These are phyloP conservation scores for Colletotrichum cuscutae DNA, from an alignment of 2,329 filamentous ascomycete species.

Conservation along the genomic window DNA sequence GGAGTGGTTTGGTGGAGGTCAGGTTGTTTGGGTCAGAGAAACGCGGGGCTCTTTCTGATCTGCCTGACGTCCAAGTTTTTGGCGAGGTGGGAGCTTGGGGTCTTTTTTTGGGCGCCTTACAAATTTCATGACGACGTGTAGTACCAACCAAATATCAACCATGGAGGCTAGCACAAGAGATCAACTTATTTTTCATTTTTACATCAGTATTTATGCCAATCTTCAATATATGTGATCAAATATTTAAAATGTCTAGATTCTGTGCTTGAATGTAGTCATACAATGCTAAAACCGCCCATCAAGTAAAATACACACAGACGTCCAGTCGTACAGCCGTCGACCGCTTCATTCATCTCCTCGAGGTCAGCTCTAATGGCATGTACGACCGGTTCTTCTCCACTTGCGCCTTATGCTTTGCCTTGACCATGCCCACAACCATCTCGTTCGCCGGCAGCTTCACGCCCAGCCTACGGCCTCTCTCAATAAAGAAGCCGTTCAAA, in stretches of 20 bases:
- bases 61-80: constrained; percentile 33
- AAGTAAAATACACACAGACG: background rate
- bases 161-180: background rate
- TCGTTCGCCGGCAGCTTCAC: constrained; percentile 79
- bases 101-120: background rate
- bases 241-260: background rate
- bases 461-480: constrained; percentile 76
- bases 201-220: too few species aligned
- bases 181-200: background rate
- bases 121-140: constrained; percentile 12
- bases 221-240: background rate
- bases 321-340: background rate
- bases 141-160: background rate
- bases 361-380: constrained; percentile 49
- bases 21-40: constrained; percentile 24
- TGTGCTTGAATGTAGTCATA: background rate
- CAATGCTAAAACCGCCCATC: constrained; percentile 9
- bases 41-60: constrained; percentile 26
- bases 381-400: constrained; percentile 44
- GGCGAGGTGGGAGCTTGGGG: constrained; percentile 27
- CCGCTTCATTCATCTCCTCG: constrained; percentile 31
- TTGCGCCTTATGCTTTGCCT: constrained; percentile 67
- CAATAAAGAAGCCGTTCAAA: constrained; percentile 88
- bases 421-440: constrained; percentile 77
- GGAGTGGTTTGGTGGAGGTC: constrained; percentile 2